Evolutionary conservation across 176 grass and related monocot species (phyloP).

Genomic region (Coix lacrymajobi): DNA sequence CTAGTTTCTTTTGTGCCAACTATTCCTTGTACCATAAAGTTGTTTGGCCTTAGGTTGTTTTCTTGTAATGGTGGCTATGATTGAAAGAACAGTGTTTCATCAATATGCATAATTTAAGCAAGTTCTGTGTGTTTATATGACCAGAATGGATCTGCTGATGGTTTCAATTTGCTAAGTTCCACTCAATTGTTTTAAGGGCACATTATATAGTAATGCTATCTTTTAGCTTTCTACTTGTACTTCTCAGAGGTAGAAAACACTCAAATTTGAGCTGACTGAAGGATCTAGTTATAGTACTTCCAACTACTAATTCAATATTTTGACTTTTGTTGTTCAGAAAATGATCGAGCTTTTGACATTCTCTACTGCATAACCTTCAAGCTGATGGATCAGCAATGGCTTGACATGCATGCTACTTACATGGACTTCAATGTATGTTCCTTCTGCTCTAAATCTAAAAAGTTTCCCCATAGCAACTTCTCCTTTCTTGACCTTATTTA

Average conservation of each 20-base stretch:
- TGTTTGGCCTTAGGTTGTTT: conserved; percentile 5
- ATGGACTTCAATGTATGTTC: conserved; percentile 95
- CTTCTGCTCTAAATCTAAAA: neutral
- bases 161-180: conserved; percentile 5
- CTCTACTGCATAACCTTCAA: conserved; percentile 96
- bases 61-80: neutral
- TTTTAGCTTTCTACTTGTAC: conserved; percentile 10
- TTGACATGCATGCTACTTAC: conserved; percentile 94
- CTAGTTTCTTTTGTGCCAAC: neutral
- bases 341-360: conserved; percentile 86
- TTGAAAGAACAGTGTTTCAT: neutral
- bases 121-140: neutral
- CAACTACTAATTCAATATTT: conserved; percentile 15
- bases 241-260: neutral
- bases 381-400: conserved; percentile 99
- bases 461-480: neutral
- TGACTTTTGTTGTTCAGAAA: conserved; percentile 44
- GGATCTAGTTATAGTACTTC: neutral
- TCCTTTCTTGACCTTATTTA: neutral
- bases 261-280: neutral
- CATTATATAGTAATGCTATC: neutral
- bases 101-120: neutral
- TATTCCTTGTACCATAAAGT: neutral
- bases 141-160: neutral
- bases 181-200: neutral